phyloP scores from a whole-genome alignment of 2,329 filamentous ascomycete genomes.

The Gnomoniopsis smithogilvyi region DNA sequence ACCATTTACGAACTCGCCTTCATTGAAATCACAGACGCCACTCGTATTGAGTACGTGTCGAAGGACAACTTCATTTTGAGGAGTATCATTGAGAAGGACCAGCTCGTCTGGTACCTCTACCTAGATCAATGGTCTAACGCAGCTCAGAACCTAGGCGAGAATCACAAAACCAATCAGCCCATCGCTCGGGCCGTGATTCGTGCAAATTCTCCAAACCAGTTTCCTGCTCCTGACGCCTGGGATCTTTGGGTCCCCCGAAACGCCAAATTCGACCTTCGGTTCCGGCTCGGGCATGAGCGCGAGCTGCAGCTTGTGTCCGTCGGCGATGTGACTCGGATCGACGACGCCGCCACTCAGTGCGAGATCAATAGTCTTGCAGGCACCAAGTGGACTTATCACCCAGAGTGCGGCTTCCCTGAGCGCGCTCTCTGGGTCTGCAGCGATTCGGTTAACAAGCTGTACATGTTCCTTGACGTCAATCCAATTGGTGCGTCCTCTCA shows the following conservation, averaged over 20 bases:
- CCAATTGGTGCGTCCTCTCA: constrained; percentile 19
- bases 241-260: constrained; percentile 4
- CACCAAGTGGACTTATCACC: constrained; percentile 3
- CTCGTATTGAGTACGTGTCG: constrained; percentile 14
- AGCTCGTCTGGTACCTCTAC: constrained; percentile 12
- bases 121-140: constrained; percentile 8
- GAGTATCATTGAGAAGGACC: constrained; percentile 4
- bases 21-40: constrained; percentile 13
- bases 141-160: neutral
- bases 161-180: constrained; percentile 13
- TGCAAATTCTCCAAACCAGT: neutral
- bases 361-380: neutral
- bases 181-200: constrained; percentile 17
- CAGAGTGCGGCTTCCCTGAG: constrained; percentile 30
- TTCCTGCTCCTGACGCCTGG: constrained; percentile 9
- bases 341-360: neutral
- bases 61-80: constrained; percentile 12
- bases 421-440: constrained; percentile 23
- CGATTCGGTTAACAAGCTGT: constrained; percentile 14
- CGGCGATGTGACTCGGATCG: neutral
- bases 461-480: constrained; percentile 29
- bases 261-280: neutral
- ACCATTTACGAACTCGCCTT: constrained; percentile 11
- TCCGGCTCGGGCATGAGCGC: neutral
- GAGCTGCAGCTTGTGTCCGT: neutral